Evolutionary conservation across 257 asterid species (phyloP).

Genomic region (Fraxinus pennsylvanica): DNA sequence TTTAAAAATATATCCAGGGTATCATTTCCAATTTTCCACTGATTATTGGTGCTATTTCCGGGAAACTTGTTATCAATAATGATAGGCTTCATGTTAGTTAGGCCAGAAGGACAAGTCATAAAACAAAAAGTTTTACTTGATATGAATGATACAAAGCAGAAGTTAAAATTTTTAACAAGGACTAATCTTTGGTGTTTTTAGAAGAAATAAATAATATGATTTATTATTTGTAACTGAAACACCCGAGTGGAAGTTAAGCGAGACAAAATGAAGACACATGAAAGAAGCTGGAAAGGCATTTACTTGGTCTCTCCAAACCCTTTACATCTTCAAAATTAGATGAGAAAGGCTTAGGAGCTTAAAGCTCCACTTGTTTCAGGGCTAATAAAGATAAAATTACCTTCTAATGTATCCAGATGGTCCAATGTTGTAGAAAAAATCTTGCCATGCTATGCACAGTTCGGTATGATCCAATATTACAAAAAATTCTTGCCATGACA

Average conservation of each 20-base stretch:
- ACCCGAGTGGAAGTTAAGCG: background rate
- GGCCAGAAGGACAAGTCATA: background rate
- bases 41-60: background rate
- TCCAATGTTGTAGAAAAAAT: background rate
- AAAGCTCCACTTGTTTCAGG: background rate
- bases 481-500: background rate
- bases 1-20: too few relatives aligned
- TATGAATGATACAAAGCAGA: background rate
- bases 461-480: background rate
- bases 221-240: background rate
- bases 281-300: background rate
- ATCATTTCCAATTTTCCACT: background rate
- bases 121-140: background rate
- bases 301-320: background rate
- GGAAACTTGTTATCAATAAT: background rate
- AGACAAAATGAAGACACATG: background rate
- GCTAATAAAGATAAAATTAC: background rate
- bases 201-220: background rate
- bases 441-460: background rate
- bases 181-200: background rate
- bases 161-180: background rate
- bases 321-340: background rate
- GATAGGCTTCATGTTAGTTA: background rate
- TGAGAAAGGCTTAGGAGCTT: background rate
- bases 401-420: background rate